Evolutionary conservation across 371 early-diverging fungal species (phyloP).

Genomic region (Circinella minor): DNA sequence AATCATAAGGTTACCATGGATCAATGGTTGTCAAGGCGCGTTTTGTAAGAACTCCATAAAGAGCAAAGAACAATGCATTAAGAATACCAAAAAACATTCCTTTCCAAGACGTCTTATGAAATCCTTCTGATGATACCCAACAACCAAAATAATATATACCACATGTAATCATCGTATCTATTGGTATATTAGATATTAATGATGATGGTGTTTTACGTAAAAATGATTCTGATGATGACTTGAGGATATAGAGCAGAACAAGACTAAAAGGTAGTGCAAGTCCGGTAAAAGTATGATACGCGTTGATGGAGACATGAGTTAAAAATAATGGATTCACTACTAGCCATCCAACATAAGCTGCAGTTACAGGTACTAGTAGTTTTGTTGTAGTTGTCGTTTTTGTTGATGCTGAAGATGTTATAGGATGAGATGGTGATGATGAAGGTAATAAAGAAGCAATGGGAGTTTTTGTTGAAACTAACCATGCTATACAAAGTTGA

Average conservation of each 20-base stretch:
- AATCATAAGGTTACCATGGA: slow-evolving; percentile 3
- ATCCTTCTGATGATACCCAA: slow-evolving; percentile 11
- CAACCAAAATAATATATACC: slow-evolving; percentile 1
- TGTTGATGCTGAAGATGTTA: not conserved
- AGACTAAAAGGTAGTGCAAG: slow-evolving; percentile 14
- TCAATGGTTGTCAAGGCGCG: not conserved
- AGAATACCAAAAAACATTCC: slow-evolving; percentile 4
- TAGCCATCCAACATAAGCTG: slow-evolving; percentile 7
- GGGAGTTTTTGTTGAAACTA: not conserved
- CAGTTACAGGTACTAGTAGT: not conserved
- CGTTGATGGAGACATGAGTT: slow-evolving; percentile 14
- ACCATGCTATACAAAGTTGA: slow-evolving; percentile 13
- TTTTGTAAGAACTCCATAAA: slow-evolving; percentile 13
- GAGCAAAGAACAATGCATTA: slow-evolving; percentile 8
- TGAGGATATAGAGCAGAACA: not conserved
- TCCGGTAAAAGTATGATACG: slow-evolving; percentile 4
- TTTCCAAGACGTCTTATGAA: slow-evolving; percentile 3
- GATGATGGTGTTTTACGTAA: not conserved
- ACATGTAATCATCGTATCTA: not conserved
- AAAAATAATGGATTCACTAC: slow-evolving; percentile 16
- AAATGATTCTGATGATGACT: not conserved
- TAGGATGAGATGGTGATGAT: not conserved
- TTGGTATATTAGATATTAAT: not conserved
- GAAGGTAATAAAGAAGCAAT: slow-evolving; percentile 1
- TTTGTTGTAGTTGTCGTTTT: not conserved